Conservation (phyloP, 768 basidiomycete species). For the Coprinopsis cinerea region DNA sequence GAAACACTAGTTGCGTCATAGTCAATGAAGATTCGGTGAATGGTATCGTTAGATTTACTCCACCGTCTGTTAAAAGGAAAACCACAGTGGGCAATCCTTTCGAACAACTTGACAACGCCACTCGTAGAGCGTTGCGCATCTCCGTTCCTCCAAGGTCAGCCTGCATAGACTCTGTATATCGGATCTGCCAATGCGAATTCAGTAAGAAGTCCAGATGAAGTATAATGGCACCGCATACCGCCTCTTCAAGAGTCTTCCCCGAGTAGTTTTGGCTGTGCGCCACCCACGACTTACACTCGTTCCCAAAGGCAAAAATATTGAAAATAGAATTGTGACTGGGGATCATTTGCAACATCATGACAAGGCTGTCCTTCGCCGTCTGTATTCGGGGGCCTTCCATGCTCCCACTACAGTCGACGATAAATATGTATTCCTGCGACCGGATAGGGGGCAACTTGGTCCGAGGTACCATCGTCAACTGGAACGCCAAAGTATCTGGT, state of each 20-base stretch:
- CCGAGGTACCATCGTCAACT: slow-evolving; percentile 49
- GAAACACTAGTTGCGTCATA: not conserved
- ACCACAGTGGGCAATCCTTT: slow-evolving; percentile 36
- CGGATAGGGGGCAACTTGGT: slow-evolving; percentile 35
- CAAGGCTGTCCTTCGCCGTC: slow-evolving; percentile 42
- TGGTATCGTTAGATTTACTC: not conserved
- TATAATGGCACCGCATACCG: slow-evolving; percentile 27
- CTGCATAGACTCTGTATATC: slow-evolving; percentile 32
- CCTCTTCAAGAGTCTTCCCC: slow-evolving; percentile 25
- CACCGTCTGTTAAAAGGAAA: slow-evolving; percentile 58
- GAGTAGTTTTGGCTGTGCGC: slow-evolving; percentile 25
- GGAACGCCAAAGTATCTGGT: slow-evolving; percentile 39
- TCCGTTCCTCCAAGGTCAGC: slow-evolving; percentile 50
- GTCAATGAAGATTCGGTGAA: no score
- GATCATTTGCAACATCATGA: slow-evolving; percentile 43
- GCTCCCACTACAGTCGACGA: slow-evolving; percentile 54
- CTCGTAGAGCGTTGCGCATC: slow-evolving; percentile 33
- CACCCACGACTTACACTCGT: slow-evolving; percentile 27
- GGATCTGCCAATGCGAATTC: slow-evolving; percentile 24
- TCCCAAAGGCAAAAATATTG: slow-evolving; percentile 57
- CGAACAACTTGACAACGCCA: slow-evolving; percentile 30
- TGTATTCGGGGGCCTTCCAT: slow-evolving; percentile 40
- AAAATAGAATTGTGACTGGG: slow-evolving; percentile 37
- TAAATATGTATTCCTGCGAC: slow-evolving; percentile 53
- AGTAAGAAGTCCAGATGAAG: not conserved